Conservation (phyloP, 2,329 filamentous ascomycete species). For the Cordyceps javanica region DNA sequence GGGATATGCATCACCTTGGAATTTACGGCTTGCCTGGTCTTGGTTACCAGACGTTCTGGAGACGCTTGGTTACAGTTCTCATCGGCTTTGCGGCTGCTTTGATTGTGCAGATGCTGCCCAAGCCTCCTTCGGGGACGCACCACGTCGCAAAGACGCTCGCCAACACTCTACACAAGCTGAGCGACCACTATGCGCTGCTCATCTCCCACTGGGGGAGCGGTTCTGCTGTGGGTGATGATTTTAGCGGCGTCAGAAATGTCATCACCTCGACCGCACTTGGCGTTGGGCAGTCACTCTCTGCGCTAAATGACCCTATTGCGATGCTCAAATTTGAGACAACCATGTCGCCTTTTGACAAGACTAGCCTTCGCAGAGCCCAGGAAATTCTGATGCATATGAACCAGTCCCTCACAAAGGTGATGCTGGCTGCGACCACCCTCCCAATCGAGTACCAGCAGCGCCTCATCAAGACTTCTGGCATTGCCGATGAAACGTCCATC, state of each 20-base stretch:
- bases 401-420: slow-evolving; percentile 26
- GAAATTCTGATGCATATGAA: slow-evolving; percentile 28
- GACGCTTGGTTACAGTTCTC: slow-evolving; percentile 36
- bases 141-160: slow-evolving; percentile 41
- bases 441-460: slow-evolving; percentile 34
- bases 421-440: slow-evolving; percentile 29
- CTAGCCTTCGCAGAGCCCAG: slow-evolving; percentile 24
- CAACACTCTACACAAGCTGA: slow-evolving; percentile 34
- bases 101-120: slow-evolving; percentile 41
- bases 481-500: slow-evolving; percentile 37
- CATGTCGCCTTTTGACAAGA: slow-evolving; percentile 25
- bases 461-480: slow-evolving; percentile 30
- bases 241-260: slow-evolving; percentile 23
- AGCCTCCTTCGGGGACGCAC: slow-evolving; percentile 38
- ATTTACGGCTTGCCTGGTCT: slow-evolving; percentile 40
- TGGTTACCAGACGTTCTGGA: slow-evolving; percentile 44
- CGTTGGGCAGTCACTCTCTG: slow-evolving; percentile 23
- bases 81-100: slow-evolving; percentile 37
- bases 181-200: slow-evolving; percentile 43
- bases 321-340: slow-evolving; percentile 26
- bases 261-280: slow-evolving; percentile 18
- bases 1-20: slow-evolving; percentile 34
- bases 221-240: slow-evolving; percentile 18
- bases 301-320: slow-evolving; percentile 21
- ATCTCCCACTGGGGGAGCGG: slow-evolving; percentile 36